These are phyloP conservation scores for Cercophora scortea DNA, from an alignment of 495 filamentous ascomycete genomes.

Conservation along the genomic window DNA sequence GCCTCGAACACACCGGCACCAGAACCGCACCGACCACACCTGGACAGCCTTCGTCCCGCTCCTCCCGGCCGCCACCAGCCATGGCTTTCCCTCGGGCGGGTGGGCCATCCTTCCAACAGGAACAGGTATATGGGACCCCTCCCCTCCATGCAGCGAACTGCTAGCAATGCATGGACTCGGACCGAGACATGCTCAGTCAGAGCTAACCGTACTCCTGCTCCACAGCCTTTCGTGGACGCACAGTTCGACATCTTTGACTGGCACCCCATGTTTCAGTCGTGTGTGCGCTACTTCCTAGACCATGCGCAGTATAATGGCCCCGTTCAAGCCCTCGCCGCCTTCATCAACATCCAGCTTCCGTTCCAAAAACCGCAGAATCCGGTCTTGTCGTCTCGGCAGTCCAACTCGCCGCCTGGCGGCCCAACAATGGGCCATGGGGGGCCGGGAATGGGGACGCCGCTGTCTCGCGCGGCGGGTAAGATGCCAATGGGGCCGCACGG, in stretches of 20 bases:
- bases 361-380: constrained; percentile 47
- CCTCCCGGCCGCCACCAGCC: neutral
- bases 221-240: constrained; percentile 29
- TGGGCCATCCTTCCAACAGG: constrained; percentile 16
- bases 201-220: neutral
- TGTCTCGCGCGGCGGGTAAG: neutral
- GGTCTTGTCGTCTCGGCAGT: constrained; percentile 23
- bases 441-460: neutral
- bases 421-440: neutral
- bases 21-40: too few species aligned
- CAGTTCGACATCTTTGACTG: constrained; percentile 84
- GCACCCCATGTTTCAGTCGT: constrained; percentile 88
- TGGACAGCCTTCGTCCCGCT: neutral
- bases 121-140: constrained; percentile 21
- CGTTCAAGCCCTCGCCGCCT: constrained; percentile 84
- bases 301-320: constrained; percentile 76
- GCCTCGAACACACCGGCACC: neutral
- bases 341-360: constrained; percentile 76
- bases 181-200: neutral
- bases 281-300: constrained; percentile 88
- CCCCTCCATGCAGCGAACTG: neutral
- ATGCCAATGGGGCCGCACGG: neutral
- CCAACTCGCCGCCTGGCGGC: constrained; percentile 14
- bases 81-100: constrained; percentile 18
- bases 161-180: neutral